Conservation (phyloP, 2,329 filamentous ascomycete genomes). For the Colletotrichum tanaceti region DNA sequence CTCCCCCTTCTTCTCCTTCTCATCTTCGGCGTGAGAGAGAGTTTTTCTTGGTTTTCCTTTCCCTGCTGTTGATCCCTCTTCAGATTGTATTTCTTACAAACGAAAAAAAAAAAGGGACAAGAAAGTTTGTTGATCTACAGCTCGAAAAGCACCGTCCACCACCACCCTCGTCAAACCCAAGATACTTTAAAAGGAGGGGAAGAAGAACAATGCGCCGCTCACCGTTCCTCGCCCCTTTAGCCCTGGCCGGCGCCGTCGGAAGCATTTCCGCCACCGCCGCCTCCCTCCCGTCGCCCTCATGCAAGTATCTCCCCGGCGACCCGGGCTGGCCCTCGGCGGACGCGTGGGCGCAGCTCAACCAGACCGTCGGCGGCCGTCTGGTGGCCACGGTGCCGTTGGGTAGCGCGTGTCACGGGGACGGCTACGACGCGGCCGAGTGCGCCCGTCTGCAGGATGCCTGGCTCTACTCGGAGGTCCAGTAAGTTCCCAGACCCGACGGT, state of each 20-base stretch:
- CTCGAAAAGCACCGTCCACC: slow-evolving; percentile 14
- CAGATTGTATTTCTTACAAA: not conserved
- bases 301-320: slow-evolving; percentile 38
- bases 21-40: not conserved
- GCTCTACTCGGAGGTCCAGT: slow-evolving; percentile 38
- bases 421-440: slow-evolving; percentile 33
- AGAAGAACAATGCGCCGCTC: slow-evolving; percentile 15
- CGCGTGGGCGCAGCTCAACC: slow-evolving; percentile 34
- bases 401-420: slow-evolving; percentile 29
- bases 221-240: slow-evolving; percentile 21
- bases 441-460: slow-evolving; percentile 32
- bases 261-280: not conserved
- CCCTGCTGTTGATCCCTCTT: not conserved
- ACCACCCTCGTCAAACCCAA: no score
- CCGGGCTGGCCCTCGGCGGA: slow-evolving; percentile 28
- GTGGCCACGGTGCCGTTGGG: slow-evolving; percentile 33
- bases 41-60: not conserved
- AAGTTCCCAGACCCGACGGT: not conserved
- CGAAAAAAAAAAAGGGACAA: no score
- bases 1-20: not conserved
- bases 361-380: slow-evolving; percentile 33
- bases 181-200: no score
- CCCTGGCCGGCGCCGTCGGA: slow-evolving; percentile 19
- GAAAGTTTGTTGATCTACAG: not conserved
- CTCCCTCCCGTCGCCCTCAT: not conserved